Conservation (phyloP, 768 basidiomycete genomes). For the Tylopilus felleus region DNA sequence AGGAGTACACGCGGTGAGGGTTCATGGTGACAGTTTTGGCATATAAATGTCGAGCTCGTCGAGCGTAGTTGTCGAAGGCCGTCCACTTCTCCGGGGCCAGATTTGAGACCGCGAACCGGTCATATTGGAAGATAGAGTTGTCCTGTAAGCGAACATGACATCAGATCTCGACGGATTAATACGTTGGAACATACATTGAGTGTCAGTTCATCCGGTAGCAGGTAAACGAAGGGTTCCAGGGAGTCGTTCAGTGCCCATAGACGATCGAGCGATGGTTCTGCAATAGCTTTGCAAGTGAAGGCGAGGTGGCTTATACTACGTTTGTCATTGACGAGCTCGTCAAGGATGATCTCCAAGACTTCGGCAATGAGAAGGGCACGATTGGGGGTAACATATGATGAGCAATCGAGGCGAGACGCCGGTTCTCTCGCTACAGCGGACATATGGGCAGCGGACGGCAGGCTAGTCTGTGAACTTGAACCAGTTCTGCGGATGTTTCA, state of each 20-base stretch:
- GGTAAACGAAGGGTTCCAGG: constrained; percentile 22
- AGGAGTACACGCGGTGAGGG: constrained; percentile 24
- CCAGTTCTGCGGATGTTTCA: not conserved
- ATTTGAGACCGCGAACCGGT: not conserved
- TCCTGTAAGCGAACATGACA: constrained; percentile 11
- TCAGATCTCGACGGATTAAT: constrained; percentile 6
- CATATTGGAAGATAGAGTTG: constrained; percentile 17
- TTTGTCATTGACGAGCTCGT: constrained; percentile 18
- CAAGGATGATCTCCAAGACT: constrained; percentile 23
- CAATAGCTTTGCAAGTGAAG: constrained; percentile 19
- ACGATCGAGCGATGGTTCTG: constrained; percentile 22
- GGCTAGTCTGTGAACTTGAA: not conserved
- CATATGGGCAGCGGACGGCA: constrained; percentile 8
- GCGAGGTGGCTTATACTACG: constrained; percentile 17
- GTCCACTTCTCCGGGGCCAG: constrained; percentile 16
- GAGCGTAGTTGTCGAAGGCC: constrained; percentile 22
- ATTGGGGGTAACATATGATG: not conserved
- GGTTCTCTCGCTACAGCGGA: not conserved
- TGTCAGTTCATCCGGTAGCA: constrained; percentile 19
- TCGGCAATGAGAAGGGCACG: constrained; percentile 20
- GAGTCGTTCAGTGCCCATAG: constrained; percentile 24
- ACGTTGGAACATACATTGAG: constrained; percentile 16
- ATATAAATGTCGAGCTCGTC: constrained; percentile 20
- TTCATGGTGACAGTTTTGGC: constrained; percentile 27
- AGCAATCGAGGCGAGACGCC: not conserved